A percentile compares a stretch with the other conserved stretches of the same genome.
Conservation (phyloP, 306 rosid genomes). For the Potentilla sterilis region DNA sequence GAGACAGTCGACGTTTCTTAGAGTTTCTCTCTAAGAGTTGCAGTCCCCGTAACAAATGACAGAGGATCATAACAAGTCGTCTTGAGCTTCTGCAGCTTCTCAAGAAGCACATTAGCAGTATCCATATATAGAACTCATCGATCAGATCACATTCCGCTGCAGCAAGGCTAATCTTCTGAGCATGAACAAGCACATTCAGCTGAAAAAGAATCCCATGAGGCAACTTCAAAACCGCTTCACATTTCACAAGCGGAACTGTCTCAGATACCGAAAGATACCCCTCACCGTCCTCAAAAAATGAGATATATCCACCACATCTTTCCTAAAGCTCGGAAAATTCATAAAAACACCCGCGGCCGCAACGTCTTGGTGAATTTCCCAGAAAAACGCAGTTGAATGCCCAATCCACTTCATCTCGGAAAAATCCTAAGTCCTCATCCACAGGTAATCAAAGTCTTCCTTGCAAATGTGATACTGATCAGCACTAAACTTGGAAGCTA, state of each 20-base stretch:
- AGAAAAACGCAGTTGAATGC: conserved; percentile 64
- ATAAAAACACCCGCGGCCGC: conserved; percentile 43
- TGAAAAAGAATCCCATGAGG: conserved; percentile 74
- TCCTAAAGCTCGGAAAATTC: conserved; percentile 57
- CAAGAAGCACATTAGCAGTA: conserved; percentile 50
- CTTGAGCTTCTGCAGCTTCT: conserved; percentile 65
- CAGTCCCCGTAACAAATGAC: conserved; percentile 43
- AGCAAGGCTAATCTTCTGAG: conserved; percentile 72
- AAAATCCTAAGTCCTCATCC: conserved; percentile 85
- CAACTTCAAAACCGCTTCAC: conserved; percentile 31
- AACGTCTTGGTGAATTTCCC: conserved; percentile 61
- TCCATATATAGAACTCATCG: conserved; percentile 48
- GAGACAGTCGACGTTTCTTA: conserved; percentile 30
- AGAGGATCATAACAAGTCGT: conserved; percentile 71
- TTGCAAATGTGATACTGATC: conserved; percentile 67
- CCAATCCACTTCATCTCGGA: conserved; percentile 60
- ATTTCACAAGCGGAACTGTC: conserved; percentile 68
- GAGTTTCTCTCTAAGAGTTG: conserved; percentile 39
- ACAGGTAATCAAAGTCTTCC: conserved; percentile 68
- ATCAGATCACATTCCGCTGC: conserved; percentile 56
- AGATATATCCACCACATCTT: conserved; percentile 46
- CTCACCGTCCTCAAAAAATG: conserved; percentile 48
- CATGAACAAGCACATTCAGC: conserved; percentile 78
- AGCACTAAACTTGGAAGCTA: conserved; percentile 46
- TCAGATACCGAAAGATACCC: conserved; percentile 44